Percentiles rank a stretch among this genome's conserved stretches.
These are phyloP conservation scores for Pleurotus salmoneostramineus DNA, from an alignment of 768 basidiomycete species.

Conservation along the genomic window DNA sequence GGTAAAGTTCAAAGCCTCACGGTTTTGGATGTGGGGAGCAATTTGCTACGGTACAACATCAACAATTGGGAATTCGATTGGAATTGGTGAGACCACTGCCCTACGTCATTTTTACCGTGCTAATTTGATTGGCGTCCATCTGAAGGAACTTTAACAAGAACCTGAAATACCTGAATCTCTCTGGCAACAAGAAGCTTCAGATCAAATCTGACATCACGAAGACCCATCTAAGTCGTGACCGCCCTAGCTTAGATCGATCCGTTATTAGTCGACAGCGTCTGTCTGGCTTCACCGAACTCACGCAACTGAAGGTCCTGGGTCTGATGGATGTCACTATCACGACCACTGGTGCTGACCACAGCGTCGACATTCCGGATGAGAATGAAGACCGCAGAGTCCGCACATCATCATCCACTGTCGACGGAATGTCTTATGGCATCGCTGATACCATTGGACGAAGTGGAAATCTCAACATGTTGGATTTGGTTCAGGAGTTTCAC, in stretches of 20 bases:
- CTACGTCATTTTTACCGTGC: not conserved
- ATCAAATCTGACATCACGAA: slow-evolving; percentile 72
- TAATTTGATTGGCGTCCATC: not conserved
- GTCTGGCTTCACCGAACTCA: slow-evolving; percentile 86
- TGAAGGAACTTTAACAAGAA: slow-evolving; percentile 94
- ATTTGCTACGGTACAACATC: slow-evolving; percentile 93
- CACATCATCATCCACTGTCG: slow-evolving; percentile 84
- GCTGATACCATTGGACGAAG: slow-evolving; percentile 84
- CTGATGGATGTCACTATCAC: slow-evolving; percentile 94
- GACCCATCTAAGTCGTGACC: slow-evolving; percentile 18
- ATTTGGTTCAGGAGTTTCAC: slow-evolving; percentile 88
- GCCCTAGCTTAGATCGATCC: slow-evolving; percentile 20
- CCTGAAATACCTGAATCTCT: slow-evolving; percentile 91
- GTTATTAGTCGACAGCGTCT: slow-evolving; percentile 36
- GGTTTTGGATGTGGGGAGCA: slow-evolving; percentile 90
- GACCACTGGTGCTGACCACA: slow-evolving; percentile 46
- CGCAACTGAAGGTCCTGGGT: slow-evolving; percentile 84
- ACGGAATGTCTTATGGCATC: slow-evolving; percentile 93
- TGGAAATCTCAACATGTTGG: slow-evolving; percentile 84
- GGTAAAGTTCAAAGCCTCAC: slow-evolving; percentile 75
- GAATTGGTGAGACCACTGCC: slow-evolving; percentile 75
- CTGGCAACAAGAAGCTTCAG: slow-evolving; percentile 94
- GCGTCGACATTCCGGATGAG: slow-evolving; percentile 73
- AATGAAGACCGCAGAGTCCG: slow-evolving; percentile 88
- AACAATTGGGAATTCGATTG: slow-evolving; percentile 99